Conservation (phyloP, 331 rosid species). For the Acacia pycnantha region DNA sequence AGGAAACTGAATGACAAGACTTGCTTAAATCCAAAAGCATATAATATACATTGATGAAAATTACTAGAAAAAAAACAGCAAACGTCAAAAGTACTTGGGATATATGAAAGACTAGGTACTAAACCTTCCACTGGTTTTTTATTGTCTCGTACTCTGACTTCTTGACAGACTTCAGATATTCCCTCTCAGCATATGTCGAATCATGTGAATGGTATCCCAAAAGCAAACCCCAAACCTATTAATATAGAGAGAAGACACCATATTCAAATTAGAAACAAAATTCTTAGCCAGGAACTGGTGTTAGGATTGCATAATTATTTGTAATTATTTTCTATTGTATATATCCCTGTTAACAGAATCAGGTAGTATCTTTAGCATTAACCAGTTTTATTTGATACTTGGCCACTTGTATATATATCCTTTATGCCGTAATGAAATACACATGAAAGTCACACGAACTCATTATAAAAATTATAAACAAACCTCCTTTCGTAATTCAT, state of each 20-base stretch:
- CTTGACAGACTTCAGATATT: constrained; percentile 60
- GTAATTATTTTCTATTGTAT: background rate
- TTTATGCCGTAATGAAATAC: background rate
- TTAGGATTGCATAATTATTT: background rate
- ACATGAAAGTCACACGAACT: background rate
- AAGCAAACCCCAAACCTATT: constrained; percentile 87
- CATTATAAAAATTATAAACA: constrained; percentile 22
- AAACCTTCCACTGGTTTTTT: constrained; percentile 98
- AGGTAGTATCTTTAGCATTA: background rate
- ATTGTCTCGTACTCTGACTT: constrained; percentile 76
- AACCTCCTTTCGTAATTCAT: constrained; percentile 77
- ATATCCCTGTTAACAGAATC: background rate
- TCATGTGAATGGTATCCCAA: constrained; percentile 79
- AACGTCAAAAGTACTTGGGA: constrained; percentile 12
- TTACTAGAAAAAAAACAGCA: constrained; percentile 11
- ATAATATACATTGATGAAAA: background rate
- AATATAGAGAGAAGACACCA: constrained; percentile 23
- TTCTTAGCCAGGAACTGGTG: background rate
- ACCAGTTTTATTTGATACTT: background rate
- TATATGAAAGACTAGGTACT: constrained; percentile 16
- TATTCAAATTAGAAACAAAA: constrained; percentile 21
- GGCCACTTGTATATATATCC: background rate
- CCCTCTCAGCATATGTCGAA: constrained; percentile 96
- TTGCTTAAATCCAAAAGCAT: constrained; percentile 1
- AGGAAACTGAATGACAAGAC: background rate